These are phyloP conservation scores for Heliocybe sulcata DNA, from an alignment of 1,284 basidiomycete genomes.

Conservation along the genomic window DNA sequence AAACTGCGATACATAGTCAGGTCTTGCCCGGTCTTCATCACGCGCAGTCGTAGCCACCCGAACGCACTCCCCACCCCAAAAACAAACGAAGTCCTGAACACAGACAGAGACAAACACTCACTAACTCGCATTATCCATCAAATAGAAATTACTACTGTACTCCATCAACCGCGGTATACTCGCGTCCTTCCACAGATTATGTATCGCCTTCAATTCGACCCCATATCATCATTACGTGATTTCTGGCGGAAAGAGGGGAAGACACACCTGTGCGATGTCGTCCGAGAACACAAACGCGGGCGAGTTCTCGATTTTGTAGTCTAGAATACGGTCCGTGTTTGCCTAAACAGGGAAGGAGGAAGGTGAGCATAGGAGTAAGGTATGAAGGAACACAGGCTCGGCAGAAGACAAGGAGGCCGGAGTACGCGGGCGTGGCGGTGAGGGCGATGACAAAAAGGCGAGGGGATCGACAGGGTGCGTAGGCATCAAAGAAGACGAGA, in stretches of 20 bases:
- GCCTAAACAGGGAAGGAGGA: neutral
- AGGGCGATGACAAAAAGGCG: neutral
- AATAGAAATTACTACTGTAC: slow-evolving; percentile 83
- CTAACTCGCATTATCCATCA: slow-evolving; percentile 96
- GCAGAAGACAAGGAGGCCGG: too few relatives aligned
- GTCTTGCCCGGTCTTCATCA: too few relatives aligned
- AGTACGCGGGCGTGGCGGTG: too few relatives aligned
- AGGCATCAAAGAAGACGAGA: too few relatives aligned
- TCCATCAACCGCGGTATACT: slow-evolving; percentile 86
- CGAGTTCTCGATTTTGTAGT: slow-evolving; percentile 12
- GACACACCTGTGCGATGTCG: slow-evolving; percentile 70
- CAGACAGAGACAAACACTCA: slow-evolving; percentile 21
- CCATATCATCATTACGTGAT: too few relatives aligned
- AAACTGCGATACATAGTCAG: too few relatives aligned
- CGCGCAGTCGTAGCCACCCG: too few relatives aligned
- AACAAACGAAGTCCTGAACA: neutral
- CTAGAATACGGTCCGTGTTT: neutral
- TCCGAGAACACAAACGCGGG: slow-evolving; percentile 41
- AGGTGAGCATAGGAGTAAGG: neutral
- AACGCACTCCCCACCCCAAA: too few relatives aligned
- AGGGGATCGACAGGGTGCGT: too few relatives aligned
- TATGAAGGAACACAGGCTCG: neutral
- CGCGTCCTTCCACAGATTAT: slow-evolving; percentile 87
- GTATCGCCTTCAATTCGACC: too few relatives aligned
- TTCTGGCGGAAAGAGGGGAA: too few relatives aligned